Percentiles rank a stretch among this genome's conserved stretches.
Evolutionary conservation across 139 green algal species (phyloP).

Genomic region (Astrephomene gubernaculifera): DNA sequence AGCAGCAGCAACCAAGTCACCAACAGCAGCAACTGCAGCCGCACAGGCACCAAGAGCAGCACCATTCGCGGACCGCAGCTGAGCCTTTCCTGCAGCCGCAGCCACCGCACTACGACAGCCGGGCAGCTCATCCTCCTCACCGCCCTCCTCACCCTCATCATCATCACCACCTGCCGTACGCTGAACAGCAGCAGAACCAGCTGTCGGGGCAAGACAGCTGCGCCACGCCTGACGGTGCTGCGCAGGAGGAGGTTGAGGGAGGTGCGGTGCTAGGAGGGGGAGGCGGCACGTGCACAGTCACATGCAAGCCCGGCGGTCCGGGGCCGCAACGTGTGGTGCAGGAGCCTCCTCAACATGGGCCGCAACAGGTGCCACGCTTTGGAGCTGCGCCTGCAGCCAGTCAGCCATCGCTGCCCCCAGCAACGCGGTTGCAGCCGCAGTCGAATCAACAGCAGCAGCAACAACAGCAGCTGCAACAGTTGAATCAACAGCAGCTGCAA

Average conservation of each 20-base stretch:
- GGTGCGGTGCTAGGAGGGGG: neutral
- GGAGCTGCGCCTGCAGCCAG: neutral
- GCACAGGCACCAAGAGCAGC: neutral
- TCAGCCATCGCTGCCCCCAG: neutral
- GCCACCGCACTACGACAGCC: too few relatives aligned
- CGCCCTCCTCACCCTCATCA: too few relatives aligned
- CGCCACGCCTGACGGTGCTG: constrained; percentile 6
- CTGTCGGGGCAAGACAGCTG: constrained; percentile 10
- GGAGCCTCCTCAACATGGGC: neutral
- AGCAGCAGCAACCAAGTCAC: neutral
- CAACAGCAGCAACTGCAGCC: neutral
- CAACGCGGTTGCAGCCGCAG: neutral
- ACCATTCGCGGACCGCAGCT: neutral
- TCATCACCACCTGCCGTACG: too few relatives aligned
- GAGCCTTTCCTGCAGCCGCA: neutral
- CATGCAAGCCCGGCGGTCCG: neutral
- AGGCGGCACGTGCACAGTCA: neutral
- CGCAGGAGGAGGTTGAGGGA: constrained; percentile 3
- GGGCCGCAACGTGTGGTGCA: neutral
- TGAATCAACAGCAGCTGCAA: neutral
- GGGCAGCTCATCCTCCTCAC: too few relatives aligned
- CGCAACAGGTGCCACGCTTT: neutral
- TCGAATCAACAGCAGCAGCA: neutral
- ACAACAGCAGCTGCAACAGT: neutral
- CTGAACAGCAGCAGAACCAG: constrained; percentile 1